phyloP scores from a whole-genome alignment of 2,329 filamentous ascomycete species.

The Exophiala oligosperma region DNA sequence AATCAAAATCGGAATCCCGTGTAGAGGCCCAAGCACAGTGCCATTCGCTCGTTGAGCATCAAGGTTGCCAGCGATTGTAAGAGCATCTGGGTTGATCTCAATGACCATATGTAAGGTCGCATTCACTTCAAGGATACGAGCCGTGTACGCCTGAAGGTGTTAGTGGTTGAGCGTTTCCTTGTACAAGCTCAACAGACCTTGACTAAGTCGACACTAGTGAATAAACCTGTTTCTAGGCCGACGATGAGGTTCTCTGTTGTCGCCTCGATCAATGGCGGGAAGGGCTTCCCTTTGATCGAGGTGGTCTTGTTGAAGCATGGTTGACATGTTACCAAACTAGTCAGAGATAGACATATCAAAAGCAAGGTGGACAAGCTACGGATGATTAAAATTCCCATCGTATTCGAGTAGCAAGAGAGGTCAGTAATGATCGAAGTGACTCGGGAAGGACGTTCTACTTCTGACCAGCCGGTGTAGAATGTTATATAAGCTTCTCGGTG shows the following conservation, averaged over 20 bases:
- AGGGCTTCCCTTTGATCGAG: conserved; percentile 24
- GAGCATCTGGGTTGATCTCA: conserved; percentile 58
- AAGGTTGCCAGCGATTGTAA: conserved; percentile 48
- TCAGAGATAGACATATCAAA: conserved; percentile 7
- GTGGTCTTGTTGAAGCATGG: conserved; percentile 19
- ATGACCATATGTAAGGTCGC: conserved; percentile 52
- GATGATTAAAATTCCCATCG: too few species aligned
- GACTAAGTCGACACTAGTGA: conserved; percentile 60
- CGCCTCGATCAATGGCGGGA: conserved; percentile 50
- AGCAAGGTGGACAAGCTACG: background rate
- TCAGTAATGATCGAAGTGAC: too few species aligned
- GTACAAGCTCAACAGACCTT: conserved; percentile 31
- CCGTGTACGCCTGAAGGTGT: conserved; percentile 47
- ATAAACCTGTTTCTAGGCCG: conserved; percentile 52
- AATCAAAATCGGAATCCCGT: conserved; percentile 65
- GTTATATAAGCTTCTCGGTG: background rate
- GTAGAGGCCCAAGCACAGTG: conserved; percentile 53
- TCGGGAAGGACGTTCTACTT: too few species aligned
- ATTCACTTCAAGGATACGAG: conserved; percentile 55
- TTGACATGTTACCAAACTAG: background rate
- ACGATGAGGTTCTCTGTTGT: conserved; percentile 52
- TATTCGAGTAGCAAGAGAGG: too few species aligned
- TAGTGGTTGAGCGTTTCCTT: background rate
- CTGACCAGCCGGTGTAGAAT: background rate
- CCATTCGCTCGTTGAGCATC: conserved; percentile 52